Conservation (phyloP, 495 filamentous ascomycete genomes). For the Rhizodiscina lignyota region DNA sequence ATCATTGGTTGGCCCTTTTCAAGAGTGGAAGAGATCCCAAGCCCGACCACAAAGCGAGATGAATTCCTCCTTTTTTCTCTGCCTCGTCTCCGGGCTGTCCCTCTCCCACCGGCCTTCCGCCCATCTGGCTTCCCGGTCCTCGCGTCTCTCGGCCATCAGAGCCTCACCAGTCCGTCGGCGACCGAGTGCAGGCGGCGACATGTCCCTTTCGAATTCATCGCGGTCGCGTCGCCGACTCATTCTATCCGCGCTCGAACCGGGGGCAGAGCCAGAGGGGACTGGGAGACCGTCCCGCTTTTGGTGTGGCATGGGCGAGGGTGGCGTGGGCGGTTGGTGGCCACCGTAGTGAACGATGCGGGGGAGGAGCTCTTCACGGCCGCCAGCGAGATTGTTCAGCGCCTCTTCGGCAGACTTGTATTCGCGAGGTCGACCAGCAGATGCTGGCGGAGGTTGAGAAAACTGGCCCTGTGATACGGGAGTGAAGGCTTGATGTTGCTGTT, state of each 20-base stretch:
- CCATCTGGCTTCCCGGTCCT: slow-evolving; percentile 34
- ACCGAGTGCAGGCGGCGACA: slow-evolving; percentile 52
- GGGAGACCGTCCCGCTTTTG: slow-evolving; percentile 1
- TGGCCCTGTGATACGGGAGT: too few relatives aligned
- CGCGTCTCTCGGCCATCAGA: slow-evolving; percentile 7
- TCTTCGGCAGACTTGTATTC: slow-evolving; percentile 96
- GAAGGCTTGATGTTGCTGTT: slow-evolving; percentile 23
- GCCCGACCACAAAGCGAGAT: slow-evolving; percentile 69
- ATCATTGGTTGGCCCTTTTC: too few relatives aligned
- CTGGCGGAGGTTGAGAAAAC: slow-evolving; percentile 25
- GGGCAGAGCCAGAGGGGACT: slow-evolving; percentile 4
- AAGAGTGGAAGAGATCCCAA: slow-evolving; percentile 97
- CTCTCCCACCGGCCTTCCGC: slow-evolving; percentile 63
- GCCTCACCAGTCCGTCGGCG: slow-evolving; percentile 16
- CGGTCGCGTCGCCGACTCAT: slow-evolving; percentile 46
- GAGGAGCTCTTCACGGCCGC: slow-evolving; percentile 77
- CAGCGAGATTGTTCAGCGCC: slow-evolving; percentile 74
- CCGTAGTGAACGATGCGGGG: slow-evolving; percentile 92
- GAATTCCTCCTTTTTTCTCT: slow-evolving; percentile 90
- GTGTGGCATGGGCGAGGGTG: slow-evolving; percentile 57
- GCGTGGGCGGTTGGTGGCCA: slow-evolving; percentile 78
- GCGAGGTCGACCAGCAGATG: slow-evolving; percentile 35
- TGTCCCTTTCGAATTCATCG: slow-evolving; percentile 82
- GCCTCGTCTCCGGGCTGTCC: slow-evolving; percentile 69
- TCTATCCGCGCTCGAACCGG: slow-evolving; percentile 23